Evolutionary conservation across 1,139 yeast species (phyloP), one percentile per base, ranked within the genome.

Genomic region (Hyphopichia buzzinii): DNA sequence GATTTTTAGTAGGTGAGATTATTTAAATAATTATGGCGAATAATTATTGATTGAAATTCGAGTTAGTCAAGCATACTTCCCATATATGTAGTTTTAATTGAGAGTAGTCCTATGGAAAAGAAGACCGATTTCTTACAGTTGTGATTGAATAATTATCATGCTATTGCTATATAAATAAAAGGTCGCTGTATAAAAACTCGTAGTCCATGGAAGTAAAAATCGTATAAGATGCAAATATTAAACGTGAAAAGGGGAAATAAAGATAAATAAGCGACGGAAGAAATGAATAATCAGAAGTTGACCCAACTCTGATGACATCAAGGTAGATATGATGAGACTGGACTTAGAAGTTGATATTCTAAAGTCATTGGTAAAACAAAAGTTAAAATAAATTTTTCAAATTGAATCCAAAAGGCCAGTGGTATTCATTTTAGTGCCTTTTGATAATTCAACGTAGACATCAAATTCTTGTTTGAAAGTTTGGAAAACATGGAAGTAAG

Each of bases 401-500:
- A 25, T 11, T 6, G 12, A 5, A n/a, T 11, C 27, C 7, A 25
- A 7, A 25, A 25, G 5, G 10, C 27, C 27, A n/a, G 27, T 25
- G 15, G 27, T 6, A 7, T 25, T 25, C 10, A n/a, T 6, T 10
- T 19, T 19, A 3, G 27, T n/a, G 4, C n/a, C 11, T n/a, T 15
- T 16, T 22, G 16, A 22, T n/a, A 46, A 29, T 25, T 29, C 34
- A 28, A 46, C 17, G 39, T 50, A 48, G 32, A 41, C 33, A 24
- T 53, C 48, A 43, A 53, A 66, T 52, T 72, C 76, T 31, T 68
- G 66, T 42, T 54, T 50, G 45, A 67, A 72, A 13, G 70, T 52
- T 40, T 54, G 61, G 46, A 67, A 70, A 37, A 55, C 63, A 46
- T 64, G 67, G 54, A 67, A 75, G 46, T 72, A 74, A 2, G 74